Evolutionary conservation across 2,329 filamentous ascomycete species (phyloP), one percentile per base, ranked within the genome.

Genomic region (Colletotrichum sp.): DNA sequence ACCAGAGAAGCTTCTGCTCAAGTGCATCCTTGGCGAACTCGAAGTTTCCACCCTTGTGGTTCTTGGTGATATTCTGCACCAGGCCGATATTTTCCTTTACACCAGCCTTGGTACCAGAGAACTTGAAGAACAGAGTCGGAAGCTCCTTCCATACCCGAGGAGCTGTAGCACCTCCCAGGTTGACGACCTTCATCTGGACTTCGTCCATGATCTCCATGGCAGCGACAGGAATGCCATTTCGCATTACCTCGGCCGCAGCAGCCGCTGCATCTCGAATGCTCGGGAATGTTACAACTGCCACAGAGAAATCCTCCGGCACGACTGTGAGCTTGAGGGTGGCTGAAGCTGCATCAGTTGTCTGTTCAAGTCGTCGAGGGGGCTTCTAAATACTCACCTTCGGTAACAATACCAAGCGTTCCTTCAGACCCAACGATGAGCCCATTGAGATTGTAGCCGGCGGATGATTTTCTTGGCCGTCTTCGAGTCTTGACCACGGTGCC

Each of bases 151-250:
- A 96, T 59, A 91, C 90, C 8, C 90, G 86, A 18, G 92, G 93
- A 9, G 91, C 90, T 1, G 94, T 95, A 6, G 92, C 91, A 1
- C 94, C 93, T 13, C 93, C 91, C 69, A 92, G 88, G 84, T 97
- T 97, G 81, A 97, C 93, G 1, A 96, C 94, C 78, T 88, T 90
- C 95, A 97, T 97, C 84, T 96, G 94, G 5, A 96, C 93, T 74
- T 97, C 95, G 81, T 97, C 95, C 94, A 97, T 95, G 79, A 97
- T 92, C 84, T 97, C 95, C 91, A 96, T 93, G 5, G 93, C 93
- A 1, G 93, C 94, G 8, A 96, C 90, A 0, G 93, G 94, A 5
- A 96, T 88, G 0, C 93, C 94, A 1, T 92, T 90, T 79, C 94
- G 92, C 89, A 96, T 94, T n/a, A 96, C 91, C 66, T 90, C 91